Base-by-base conservation (phyloP, 139 green algal genomes). In the Yamagishiella unicocca region DNA sequence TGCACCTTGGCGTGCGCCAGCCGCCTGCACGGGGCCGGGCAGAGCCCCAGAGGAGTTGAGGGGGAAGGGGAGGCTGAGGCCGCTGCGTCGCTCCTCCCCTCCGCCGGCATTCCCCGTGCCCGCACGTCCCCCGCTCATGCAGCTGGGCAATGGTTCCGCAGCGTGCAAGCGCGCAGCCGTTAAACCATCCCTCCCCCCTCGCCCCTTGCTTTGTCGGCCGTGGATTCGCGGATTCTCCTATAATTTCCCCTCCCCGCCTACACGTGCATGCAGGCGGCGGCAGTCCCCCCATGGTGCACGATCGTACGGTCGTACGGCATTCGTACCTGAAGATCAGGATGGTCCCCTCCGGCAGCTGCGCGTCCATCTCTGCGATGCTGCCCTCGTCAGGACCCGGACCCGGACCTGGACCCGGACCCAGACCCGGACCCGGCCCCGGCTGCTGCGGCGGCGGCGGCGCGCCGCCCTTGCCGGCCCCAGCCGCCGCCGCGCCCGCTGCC, bases 271-370 rank as follows among this genome's bases (percentile, higher is more conserved):
- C n/a, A n/a, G n/a, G n/a, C n/a, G n/a, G n/a, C n/a, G n/a, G n/a
- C n/a, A n/a, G n/a, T n/a, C n/a, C n/a, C n/a, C n/a, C n/a, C n/a
- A n/a, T n/a, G n/a, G n/a, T n/a, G n/a, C n/a, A n/a, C n/a, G n/a
- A n/a, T n/a, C n/a, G n/a, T n/a, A n/a, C n/a, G n/a, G n/a, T n/a
- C n/a, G n/a, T n/a, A n/a, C n/a, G n/a, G n/a, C n/a, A n/a, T n/a
- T n/a, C 83, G 6, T 75, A 92, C 86, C 93, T 87, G 89, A 98
- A 98, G 64, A 96, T 82, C 31, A 97, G 88, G 35, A 97, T 97
- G 25, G 94, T 94, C 10, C 78, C n/a, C 82, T 98, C 95, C 17
- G 90, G 84, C 46, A 98, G 92, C 73, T 95, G 68, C 14, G 62
- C 58, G 53, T 98, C 96, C 93, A 98, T 94, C 1, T 84, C 91